A percentile compares a stretch with the other conserved stretches of the same genome.
phyloP scores from a whole-genome alignment of 164 flowering plant species.

The Vitis rotundifolia region DNA sequence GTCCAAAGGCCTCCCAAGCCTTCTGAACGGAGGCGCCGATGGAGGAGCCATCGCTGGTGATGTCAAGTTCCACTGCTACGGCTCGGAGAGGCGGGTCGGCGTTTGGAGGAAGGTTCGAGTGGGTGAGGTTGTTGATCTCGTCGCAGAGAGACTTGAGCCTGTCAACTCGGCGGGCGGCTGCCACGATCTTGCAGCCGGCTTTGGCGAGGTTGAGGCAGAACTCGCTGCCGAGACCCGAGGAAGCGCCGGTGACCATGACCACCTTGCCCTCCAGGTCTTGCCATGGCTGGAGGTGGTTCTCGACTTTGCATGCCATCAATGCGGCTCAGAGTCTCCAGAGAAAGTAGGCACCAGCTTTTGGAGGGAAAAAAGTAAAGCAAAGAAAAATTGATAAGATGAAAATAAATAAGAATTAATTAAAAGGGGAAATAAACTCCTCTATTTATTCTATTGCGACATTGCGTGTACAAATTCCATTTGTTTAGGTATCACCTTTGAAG shows the following conservation, averaged over 20 bases:
- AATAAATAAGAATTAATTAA: too few species aligned
- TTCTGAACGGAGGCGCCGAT: slow-evolving; percentile 47
- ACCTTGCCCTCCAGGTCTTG: slow-evolving; percentile 38
- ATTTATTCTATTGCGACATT: too few species aligned
- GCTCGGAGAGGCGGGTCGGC: slow-evolving; percentile 21
- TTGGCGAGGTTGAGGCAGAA: slow-evolving; percentile 62
- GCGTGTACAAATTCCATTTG: too few species aligned
- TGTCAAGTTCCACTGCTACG: slow-evolving; percentile 62
- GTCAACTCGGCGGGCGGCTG: slow-evolving; percentile 74
- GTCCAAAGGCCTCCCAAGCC: slow-evolving; percentile 84
- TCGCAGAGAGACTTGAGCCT: slow-evolving; percentile 63
- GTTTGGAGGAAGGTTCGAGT: not conserved
- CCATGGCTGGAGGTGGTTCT: slow-evolving; percentile 51
- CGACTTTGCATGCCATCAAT: slow-evolving; percentile 15
- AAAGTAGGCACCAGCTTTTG: too few species aligned
- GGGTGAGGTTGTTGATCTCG: slow-evolving; percentile 41
- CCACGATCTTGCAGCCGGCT: slow-evolving; percentile 67
- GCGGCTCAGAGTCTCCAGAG: too few species aligned
- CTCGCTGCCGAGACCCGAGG: slow-evolving; percentile 71
- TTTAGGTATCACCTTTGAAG: too few species aligned
- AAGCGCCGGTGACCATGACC: slow-evolving; percentile 76
- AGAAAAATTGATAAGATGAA: too few species aligned
- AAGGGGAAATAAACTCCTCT: too few species aligned
- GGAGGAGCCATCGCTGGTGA: slow-evolving; percentile 38
- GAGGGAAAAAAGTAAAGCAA: too few species aligned